Evolutionary conservation across 306 rosid genomes (phyloP).

Genomic region (Morella rubra): DNA sequence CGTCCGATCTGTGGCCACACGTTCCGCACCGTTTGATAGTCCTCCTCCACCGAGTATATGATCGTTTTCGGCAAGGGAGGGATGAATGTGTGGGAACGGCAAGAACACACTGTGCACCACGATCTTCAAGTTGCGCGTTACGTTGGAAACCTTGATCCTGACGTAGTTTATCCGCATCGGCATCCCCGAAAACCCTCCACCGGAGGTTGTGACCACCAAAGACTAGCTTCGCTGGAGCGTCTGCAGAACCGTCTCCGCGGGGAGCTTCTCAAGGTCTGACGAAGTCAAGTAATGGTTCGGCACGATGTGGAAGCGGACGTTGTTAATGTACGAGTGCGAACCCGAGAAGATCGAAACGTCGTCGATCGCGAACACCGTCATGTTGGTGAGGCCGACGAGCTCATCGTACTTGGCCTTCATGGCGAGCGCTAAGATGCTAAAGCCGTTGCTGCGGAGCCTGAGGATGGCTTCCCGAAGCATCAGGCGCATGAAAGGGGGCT

Average conservation of each 20-base stretch:
- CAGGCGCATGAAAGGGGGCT: too few relatives aligned
- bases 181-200: conserved; percentile 34
- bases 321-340: conserved; percentile 58
- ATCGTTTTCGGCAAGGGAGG: conserved; percentile 44
- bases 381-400: conserved; percentile 52
- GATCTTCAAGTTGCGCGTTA: conserved; percentile 56
- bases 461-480: conserved; percentile 69
- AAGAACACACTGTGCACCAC: conserved; percentile 57
- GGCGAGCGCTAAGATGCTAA: conserved; percentile 58
- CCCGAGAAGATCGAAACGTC: conserved; percentile 72
- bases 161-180: conserved; percentile 74
- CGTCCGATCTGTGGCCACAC: conserved; percentile 19
- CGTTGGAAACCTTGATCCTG: conserved; percentile 54
- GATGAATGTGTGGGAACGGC: conserved; percentile 67
- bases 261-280: conserved; percentile 61
- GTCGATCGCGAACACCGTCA: conserved; percentile 64
- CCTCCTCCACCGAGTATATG: conserved; percentile 41
- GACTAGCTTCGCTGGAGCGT: conserved; percentile 50
- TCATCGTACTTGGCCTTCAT: conserved; percentile 62
- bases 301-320: conserved; percentile 60
- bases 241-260: conserved; percentile 57
- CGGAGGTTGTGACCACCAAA: conserved; percentile 54
- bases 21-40: conserved; percentile 22
- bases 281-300: conserved; percentile 54
- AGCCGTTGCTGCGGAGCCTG: conserved; percentile 68